Evolutionary conservation across 768 basidiomycete species (phyloP).

Genomic region (Gymnopilus dilepis): DNA sequence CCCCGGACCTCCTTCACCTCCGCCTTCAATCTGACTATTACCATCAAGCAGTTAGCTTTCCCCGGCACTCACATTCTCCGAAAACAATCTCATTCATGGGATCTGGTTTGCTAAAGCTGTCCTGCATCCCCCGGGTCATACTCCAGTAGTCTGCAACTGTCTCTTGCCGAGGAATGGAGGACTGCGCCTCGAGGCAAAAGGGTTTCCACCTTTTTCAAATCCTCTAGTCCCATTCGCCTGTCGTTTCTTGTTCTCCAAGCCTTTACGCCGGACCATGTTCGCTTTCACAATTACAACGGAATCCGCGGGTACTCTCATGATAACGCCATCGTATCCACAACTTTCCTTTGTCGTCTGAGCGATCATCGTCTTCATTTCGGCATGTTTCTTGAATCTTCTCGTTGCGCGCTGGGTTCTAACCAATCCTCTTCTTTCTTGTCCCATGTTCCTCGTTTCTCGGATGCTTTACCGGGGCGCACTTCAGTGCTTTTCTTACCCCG

Average conservation of each 20-base stretch:
- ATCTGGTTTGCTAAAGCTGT: not conserved
- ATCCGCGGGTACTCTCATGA: not conserved
- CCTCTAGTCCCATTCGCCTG: not conserved
- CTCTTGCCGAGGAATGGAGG: not conserved
- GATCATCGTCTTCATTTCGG: not conserved
- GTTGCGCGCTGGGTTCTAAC: not conserved
- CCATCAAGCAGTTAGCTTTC: not conserved
- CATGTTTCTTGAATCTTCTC: not conserved
- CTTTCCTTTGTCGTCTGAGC: not conserved
- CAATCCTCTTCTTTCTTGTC: not conserved
- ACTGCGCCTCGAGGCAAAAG: slow-evolving; percentile 3
- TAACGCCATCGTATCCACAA: not conserved
- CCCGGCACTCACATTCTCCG: slow-evolving; percentile 1
- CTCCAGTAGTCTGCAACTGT: not conserved
- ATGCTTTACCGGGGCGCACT: not conserved
- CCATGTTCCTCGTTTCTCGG: not conserved
- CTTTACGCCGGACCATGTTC: slow-evolving; percentile 1
- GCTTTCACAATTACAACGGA: not conserved
- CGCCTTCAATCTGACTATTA: not conserved
- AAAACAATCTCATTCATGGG: not conserved
- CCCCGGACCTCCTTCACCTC: slow-evolving; percentile 1
- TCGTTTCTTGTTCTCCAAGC: not conserved
- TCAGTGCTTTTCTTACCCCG: not conserved
- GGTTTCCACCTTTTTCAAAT: not conserved
- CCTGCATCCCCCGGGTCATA: not conserved